Percentiles rank a stretch among this genome's conserved stretches.
Conservation (phyloP, 805 yeast species). For the Ogataea pini region DNA sequence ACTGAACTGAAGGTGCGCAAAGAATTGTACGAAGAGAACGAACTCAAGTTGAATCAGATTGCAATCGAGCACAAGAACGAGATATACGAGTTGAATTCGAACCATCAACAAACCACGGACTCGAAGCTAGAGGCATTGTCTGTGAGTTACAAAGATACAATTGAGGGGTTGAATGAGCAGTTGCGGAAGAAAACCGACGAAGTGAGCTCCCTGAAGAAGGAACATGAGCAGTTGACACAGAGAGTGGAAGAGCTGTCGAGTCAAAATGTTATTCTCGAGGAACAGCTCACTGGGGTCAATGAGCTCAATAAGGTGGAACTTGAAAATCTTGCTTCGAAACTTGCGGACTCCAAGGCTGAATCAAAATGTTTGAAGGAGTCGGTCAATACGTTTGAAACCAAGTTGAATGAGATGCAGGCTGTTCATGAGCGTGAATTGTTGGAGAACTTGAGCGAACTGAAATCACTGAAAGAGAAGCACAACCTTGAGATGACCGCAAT, state of each 20-base stretch:
- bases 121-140: slow-evolving; percentile 35
- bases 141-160: slow-evolving; percentile 34
- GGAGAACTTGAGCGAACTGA: slow-evolving; percentile 1
- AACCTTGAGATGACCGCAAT: slow-evolving; percentile 3
- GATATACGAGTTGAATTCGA: slow-evolving; percentile 35
- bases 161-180: slow-evolving; percentile 26
- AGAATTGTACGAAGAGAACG: slow-evolving; percentile 36
- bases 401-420: slow-evolving; percentile 3
- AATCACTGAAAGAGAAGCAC: slow-evolving; percentile 5
- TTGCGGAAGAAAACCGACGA: slow-evolving; percentile 14
- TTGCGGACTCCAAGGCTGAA: slow-evolving; percentile 10
- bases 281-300: slow-evolving; percentile 5
- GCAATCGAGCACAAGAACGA: slow-evolving; percentile 36
- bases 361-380: slow-evolving; percentile 4
- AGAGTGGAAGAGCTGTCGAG: slow-evolving; percentile 9
- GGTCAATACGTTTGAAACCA: slow-evolving; percentile 10
- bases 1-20: slow-evolving; percentile 35
- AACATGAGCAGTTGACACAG: slow-evolving; percentile 14
- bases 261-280: slow-evolving; percentile 11
- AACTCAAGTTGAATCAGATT: slow-evolving; percentile 39
- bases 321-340: slow-evolving; percentile 2
- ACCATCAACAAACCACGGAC: slow-evolving; percentile 28
- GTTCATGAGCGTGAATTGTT: slow-evolving; percentile 8
- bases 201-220: slow-evolving; percentile 5
- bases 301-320: slow-evolving; percentile 10